A percentile compares a stretch with the other conserved stretches of the same genome.
Conservation (phyloP, 75 land plant genomes). For the Adiantum capillusveneris region DNA sequence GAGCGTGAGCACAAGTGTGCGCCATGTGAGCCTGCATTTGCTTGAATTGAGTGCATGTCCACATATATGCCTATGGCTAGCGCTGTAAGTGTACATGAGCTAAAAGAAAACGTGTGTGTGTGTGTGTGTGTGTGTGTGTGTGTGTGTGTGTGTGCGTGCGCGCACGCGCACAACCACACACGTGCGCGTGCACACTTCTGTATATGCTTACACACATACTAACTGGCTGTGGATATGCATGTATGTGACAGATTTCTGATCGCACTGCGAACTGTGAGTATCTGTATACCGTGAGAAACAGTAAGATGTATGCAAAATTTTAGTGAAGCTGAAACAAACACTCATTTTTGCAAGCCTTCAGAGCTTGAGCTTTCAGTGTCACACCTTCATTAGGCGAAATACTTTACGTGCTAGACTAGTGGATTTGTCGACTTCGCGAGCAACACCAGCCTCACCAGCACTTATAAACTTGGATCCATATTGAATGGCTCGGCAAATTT, state of each 20-base stretch:
- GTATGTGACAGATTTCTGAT: background rate
- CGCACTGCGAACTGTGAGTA: background rate
- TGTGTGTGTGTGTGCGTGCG: too few relatives aligned
- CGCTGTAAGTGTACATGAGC: background rate
- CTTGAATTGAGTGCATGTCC: background rate
- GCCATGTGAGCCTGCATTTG: background rate
- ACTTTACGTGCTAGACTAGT: constrained; percentile 95
- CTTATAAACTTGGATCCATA: constrained; percentile 96
- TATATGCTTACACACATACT: too few relatives aligned
- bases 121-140: background rate
- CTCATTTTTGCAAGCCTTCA: too few relatives aligned
- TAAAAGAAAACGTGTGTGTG: background rate
- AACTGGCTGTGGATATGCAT: too few relatives aligned
- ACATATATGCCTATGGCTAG: background rate
- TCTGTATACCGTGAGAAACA: background rate
- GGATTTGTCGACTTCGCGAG: constrained; percentile 82
- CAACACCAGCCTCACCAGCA: constrained; percentile 87
- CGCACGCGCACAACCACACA: too few relatives aligned
- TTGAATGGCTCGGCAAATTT: constrained; percentile 95
- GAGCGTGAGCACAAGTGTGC: background rate
- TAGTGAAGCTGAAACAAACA: too few relatives aligned
- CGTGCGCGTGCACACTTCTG: too few relatives aligned
- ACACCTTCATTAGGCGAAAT: constrained; percentile 94
- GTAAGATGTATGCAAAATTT: background rate
- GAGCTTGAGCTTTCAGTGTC: too few relatives aligned